Conservation (phyloP, 2,329 filamentous ascomycete genomes). For the Paradendryphiella salina region DNA sequence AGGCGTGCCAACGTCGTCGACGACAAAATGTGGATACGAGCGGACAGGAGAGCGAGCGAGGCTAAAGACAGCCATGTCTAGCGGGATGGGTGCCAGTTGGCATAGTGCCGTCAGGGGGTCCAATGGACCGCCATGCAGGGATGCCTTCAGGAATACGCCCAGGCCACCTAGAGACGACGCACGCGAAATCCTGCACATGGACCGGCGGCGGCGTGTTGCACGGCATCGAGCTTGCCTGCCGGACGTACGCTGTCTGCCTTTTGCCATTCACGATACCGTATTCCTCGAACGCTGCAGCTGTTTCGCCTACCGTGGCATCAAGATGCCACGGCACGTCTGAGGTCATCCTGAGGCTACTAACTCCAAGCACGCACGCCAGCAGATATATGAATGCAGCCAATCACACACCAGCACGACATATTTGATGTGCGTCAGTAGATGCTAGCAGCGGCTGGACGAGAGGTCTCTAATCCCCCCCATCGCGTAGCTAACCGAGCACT, state of each 20-base stretch:
- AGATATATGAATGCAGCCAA: slow-evolving; percentile 10
- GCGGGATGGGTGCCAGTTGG: slow-evolving; percentile 10
- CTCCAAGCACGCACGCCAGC: not conserved
- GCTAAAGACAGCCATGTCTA: slow-evolving; percentile 12
- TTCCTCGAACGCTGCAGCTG: not conserved
- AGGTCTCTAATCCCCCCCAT: not conserved
- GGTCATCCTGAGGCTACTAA: slow-evolving; percentile 7
- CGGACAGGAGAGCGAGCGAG: slow-evolving; percentile 17
- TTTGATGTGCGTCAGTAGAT: slow-evolving; percentile 6
- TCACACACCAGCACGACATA: slow-evolving; percentile 9
- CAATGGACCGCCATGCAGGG: not conserved
- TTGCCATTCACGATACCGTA: not conserved
- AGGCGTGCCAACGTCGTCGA: slow-evolving; percentile 25
- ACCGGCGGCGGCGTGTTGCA: slow-evolving; percentile 9
- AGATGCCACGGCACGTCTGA: slow-evolving; percentile 14
- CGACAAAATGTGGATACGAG: slow-evolving; percentile 20
- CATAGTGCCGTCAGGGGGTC: slow-evolving; percentile 11
- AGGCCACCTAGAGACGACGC: slow-evolving; percentile 11
- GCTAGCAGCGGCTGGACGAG: slow-evolving; percentile 4
- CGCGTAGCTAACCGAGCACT: not conserved
- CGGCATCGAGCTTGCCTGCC: not conserved
- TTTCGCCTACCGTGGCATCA: not conserved
- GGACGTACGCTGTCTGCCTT: no score
- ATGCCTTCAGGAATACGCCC: slow-evolving; percentile 1
- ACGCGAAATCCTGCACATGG: slow-evolving; percentile 4